Conservation (phyloP, 176 grass and related monocot genomes). For the Secale cereale region DNA sequence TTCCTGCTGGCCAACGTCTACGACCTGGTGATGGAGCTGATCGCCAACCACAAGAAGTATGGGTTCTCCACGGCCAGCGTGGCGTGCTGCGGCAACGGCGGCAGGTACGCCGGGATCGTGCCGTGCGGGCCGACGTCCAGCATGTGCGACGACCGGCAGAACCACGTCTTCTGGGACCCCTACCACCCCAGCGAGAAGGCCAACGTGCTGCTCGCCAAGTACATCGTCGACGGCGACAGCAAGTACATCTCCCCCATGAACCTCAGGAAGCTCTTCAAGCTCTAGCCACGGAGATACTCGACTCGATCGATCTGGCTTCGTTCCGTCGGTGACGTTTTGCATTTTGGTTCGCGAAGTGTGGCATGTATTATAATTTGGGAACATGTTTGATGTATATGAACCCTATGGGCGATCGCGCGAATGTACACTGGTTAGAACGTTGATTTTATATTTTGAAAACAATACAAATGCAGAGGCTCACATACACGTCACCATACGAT, state of each 20-base stretch:
- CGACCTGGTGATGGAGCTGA: constrained; percentile 70
- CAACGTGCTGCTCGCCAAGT: constrained; percentile 69
- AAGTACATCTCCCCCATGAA: constrained; percentile 87
- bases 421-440: too few species aligned
- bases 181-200: constrained; percentile 91
- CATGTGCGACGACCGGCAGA: constrained; percentile 52
- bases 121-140: constrained; percentile 73
- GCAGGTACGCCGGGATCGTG: constrained; percentile 59
- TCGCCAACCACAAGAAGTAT: constrained; percentile 62
- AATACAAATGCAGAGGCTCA: too few species aligned
- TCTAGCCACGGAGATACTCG: constrained; percentile 8
- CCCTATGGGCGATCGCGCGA: too few species aligned
- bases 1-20: constrained; percentile 94
- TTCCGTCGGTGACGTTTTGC: neutral
- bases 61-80: constrained; percentile 63
- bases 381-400: too few species aligned
- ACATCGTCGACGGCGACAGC: constrained; percentile 74
- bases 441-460: too few species aligned
- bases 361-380: neutral
- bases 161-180: constrained; percentile 83
- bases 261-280: constrained; percentile 58
- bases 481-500: too few species aligned
- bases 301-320: neutral
- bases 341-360: neutral
- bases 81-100: constrained; percentile 84